phyloP scores from a whole-genome alignment of 2,329 filamentous ascomycete genomes.

The Leptographium galeiforme region DNA sequence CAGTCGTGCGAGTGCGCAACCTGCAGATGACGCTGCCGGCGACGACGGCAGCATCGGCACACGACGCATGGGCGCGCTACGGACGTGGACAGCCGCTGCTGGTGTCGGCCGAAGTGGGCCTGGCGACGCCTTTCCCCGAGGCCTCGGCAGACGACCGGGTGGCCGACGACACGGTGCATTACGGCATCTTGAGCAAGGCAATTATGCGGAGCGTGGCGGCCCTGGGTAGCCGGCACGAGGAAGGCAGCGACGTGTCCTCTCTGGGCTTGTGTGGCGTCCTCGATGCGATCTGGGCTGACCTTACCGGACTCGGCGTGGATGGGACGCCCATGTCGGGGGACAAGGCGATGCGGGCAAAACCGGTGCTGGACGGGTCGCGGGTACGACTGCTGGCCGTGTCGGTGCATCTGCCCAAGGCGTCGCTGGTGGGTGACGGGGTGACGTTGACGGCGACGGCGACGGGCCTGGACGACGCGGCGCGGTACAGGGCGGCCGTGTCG shows the following conservation, averaged over 20 bases:
- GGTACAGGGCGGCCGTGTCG: slow-evolving; percentile 6
- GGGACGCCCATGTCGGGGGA: slow-evolving; percentile 17
- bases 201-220: slow-evolving; percentile 33
- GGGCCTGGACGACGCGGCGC: background rate
- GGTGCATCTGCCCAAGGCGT: slow-evolving; percentile 52
- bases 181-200: slow-evolving; percentile 56
- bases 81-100: slow-evolving; percentile 47
- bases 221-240: background rate
- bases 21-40: slow-evolving; percentile 42
- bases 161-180: slow-evolving; percentile 60
- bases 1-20: slow-evolving; percentile 47
- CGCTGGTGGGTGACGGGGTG: slow-evolving; percentile 17
- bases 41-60: background rate
- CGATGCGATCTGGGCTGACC: slow-evolving; percentile 21
- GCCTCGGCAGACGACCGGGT: slow-evolving; percentile 49
- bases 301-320: slow-evolving; percentile 23
- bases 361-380: slow-evolving; percentile 20
- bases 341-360: slow-evolving; percentile 10
- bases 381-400: slow-evolving; percentile 37
- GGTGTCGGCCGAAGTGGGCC: slow-evolving; percentile 45
- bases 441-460: slow-evolving; percentile 8
- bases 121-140: slow-evolving; percentile 38
- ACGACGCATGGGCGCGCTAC: slow-evolving; percentile 55
- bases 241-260: slow-evolving; percentile 11
- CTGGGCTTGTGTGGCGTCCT: slow-evolving; percentile 18